Evolutionary conservation across 1,139 yeast genomes (phyloP).

Genomic region (Nakaseomyces bracarensis): DNA sequence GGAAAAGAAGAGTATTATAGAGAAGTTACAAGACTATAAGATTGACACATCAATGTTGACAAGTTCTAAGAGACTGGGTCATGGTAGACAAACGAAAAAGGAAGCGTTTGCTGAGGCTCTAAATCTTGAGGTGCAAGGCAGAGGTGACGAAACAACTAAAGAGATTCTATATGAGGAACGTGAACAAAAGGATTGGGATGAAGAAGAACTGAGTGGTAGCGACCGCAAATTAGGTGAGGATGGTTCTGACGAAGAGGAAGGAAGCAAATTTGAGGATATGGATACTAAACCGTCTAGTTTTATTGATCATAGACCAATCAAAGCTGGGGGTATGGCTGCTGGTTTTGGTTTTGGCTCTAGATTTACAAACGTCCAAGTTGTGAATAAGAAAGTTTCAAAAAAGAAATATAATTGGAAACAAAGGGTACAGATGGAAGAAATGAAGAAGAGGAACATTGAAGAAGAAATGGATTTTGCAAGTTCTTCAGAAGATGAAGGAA

Average conservation of each 20-base stretch:
- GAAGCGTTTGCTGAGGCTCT: conserved; percentile 72
- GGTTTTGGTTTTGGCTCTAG: conserved; percentile 72
- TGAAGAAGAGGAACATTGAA: conserved; percentile 33
- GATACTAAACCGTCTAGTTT: too few relatives aligned
- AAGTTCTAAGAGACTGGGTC: conserved; percentile 70
- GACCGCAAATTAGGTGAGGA: conserved; percentile 17
- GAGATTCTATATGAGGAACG: conserved; percentile 65
- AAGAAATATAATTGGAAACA: conserved; percentile 53
- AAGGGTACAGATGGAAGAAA: conserved; percentile 42
- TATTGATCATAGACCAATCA: conserved; percentile 63
- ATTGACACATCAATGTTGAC: conserved; percentile 63
- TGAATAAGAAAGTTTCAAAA: conserved; percentile 42
- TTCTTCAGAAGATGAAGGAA: conserved; percentile 26
- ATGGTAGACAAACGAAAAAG: conserved; percentile 61
- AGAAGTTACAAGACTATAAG: conserved; percentile 62
- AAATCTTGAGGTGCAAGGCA: conserved; percentile 63
- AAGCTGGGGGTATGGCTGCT: conserved; percentile 43
- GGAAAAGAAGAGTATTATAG: conserved; percentile 70
- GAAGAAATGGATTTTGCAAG: conserved; percentile 41
- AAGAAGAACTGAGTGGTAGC: conserved; percentile 27
- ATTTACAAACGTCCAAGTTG: conserved; percentile 41
- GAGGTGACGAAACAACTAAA: conserved; percentile 57
- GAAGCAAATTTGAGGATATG: conserved; percentile 26
- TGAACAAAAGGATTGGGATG: conserved; percentile 52
- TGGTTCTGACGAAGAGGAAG: conserved; percentile 12